Percentiles rank a stretch among this genome's conserved stretches.
These are phyloP conservation scores for Solanum virginianum DNA, from an alignment of 257 asterid species.

Conservation along the genomic window DNA sequence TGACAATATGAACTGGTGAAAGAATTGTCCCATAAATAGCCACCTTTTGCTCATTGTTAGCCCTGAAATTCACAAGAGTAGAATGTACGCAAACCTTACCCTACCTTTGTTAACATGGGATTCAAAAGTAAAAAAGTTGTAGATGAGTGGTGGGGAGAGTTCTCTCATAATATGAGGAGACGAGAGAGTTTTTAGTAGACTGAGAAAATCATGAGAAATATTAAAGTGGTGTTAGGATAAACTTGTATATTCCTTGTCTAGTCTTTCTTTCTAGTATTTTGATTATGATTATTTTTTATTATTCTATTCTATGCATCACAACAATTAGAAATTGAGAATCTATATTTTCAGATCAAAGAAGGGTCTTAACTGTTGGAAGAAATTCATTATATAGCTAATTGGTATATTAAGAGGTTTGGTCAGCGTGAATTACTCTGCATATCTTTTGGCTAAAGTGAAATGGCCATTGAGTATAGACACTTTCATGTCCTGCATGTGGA, in stretches of 20 bases:
- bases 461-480: too few relatives aligned
- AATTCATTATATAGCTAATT: neutral
- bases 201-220: neutral
- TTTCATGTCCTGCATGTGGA: too few relatives aligned
- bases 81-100: neutral
- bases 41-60: neutral
- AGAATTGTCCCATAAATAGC: neutral
- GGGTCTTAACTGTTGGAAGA: neutral
- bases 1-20: neutral
- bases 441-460: neutral
- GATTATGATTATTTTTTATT: neutral
- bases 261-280: neutral
- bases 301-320: neutral
- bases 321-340: neutral
- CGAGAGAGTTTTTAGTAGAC: neutral
- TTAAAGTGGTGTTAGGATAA: neutral
- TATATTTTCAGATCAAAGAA: neutral
- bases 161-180: neutral
- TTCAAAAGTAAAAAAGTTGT: neutral
- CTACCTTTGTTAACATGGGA: neutral
- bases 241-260: neutral
- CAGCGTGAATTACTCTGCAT: neutral
- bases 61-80: neutral
- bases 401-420: neutral
- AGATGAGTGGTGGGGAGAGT: neutral